Conservation (phyloP, 176 grass and related monocot species). For the maize (Zea mays) region DNA sequence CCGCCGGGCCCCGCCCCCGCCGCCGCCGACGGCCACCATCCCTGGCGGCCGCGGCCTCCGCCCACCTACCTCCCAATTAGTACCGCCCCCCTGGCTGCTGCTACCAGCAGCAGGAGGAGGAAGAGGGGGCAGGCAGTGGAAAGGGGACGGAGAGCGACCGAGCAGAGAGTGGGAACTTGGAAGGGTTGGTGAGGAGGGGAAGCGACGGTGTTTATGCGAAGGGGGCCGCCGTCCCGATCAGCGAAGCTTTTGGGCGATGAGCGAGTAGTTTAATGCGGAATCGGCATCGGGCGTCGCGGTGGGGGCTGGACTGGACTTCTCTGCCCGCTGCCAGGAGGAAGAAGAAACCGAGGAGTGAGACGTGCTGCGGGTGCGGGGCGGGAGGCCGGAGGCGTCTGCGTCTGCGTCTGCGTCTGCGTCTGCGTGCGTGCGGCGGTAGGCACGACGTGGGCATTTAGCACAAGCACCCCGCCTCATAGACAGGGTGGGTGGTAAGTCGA, state of each 20-base stretch:
- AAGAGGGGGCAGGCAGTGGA: not conserved
- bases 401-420: too few relatives aligned
- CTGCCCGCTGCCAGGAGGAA: not conserved
- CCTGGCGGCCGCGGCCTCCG: conserved; percentile 18
- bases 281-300: not conserved
- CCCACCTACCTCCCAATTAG: conserved; percentile 31
- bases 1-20: conserved; percentile 6
- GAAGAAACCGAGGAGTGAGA: conserved; percentile 20
- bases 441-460: conserved; percentile 46
- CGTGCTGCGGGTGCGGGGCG: too few relatives aligned
- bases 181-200: not conserved
- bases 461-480: not conserved
- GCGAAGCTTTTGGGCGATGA: conserved; percentile 6
- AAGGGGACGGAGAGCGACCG: not conserved
- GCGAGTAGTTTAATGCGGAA: conserved; percentile 16
- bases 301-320: not conserved
- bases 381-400: not conserved
- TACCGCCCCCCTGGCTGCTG: not conserved
- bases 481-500: conserved; percentile 41
- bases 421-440: conserved; percentile 21
- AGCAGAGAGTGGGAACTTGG: not conserved
- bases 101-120: not conserved
- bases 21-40: conserved; percentile 24
- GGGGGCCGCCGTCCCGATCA: not conserved
- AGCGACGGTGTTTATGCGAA: not conserved